Base-by-base conservation (phyloP, 2,329 filamentous ascomycete species). In the Clarireedia hainanense region DNA sequence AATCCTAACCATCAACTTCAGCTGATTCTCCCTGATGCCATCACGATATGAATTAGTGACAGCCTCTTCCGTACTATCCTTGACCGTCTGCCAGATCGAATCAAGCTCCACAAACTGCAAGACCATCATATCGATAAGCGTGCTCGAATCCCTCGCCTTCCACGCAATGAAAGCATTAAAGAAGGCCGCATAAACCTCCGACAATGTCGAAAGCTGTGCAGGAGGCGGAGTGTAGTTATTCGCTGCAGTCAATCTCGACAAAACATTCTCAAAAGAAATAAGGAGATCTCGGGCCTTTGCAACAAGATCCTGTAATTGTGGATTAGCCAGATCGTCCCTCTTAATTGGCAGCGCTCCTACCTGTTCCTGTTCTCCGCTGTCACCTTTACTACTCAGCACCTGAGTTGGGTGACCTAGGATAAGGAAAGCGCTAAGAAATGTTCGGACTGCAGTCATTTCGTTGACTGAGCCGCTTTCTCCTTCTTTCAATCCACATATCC, bases 81-180 rank as follows among this genome's bases (percentile, higher is more conserved):
- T 91, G 68, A 94, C 87, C 2, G 86, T 88, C 67, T 91, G 86
- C 77, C 88, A 88, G 48, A 92, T 92, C 37, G 85, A 85, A 65
- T 94, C 89, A 2, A 94, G 79, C 67, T 91, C 88, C 17, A 91
- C 87, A 69, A 92, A 91, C 61, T 90, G 88, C 65, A 89, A 80
- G n/a, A 92, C 78, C 88, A 94, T 91, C 55, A 89, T 85, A 64
- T 91, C 86, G 52, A 92, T 83, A 4, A 94, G 75, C 0, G 88
- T 84, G 53, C 84, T 84, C 0, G 87, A 89, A 67, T 92, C 89
- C 52, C 88, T 81, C 1, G 88, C 85, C 70, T 91, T 90, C 89
- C 89, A 94, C 3, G 87, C 84, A 58, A 89, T 87, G 66, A 94
- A 91, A 1, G 87, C 87, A 52, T 88, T 86, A 63, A 86, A 82